Base-by-base conservation (phyloP, 345 rosid species). In the Hirschfeldia incana region DNA sequence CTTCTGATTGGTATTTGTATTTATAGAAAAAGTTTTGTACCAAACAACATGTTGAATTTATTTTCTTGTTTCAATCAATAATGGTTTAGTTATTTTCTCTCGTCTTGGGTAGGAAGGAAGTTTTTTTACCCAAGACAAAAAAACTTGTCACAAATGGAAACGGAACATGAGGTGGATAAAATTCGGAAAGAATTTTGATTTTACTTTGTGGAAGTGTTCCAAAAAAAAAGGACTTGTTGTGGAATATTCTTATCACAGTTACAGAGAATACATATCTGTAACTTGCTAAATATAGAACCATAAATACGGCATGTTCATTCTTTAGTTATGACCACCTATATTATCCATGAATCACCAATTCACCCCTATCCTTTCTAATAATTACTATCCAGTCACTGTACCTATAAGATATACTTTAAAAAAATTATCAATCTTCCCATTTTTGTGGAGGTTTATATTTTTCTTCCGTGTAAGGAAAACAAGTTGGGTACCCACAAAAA, bases 371-470 rank as follows among this genome's bases (percentile, higher is more conserved):
- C 10, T 27, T 1, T 61, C 12, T 27, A 7, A 30, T 68, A 76
- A 16, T 39, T 16, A 16, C 44, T 12, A 42, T 6, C 16, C 30
- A 68, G 44, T 53, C 80, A 55, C 46, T 17, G 44, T 65, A 64
- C 6, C n/a, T 1, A 49, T 62, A 64, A 32, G 11, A 55, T 17
- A 17, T 6, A 15, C 12, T 11, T 57, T 29, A 29, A 29, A 0
- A n/a, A 5, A 17, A 65, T 12, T 10, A 15, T 59, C 59, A n/a
- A 27, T 6, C 51, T 77, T 79, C 82, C 82, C 74, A 73, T 58
- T 67, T 73, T 79, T 79, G 64, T 79, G 82, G 82, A 78, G 82
- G 9, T 59, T 27, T 26, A 8, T 10, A 0, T 58, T 57, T 17
- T 17, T 16, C 1, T 21, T 57, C 29, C 62, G 62, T 1, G 30